Conservation (phyloP, 768 basidiomycete genomes). For the Naganishia kalamii region DNA sequence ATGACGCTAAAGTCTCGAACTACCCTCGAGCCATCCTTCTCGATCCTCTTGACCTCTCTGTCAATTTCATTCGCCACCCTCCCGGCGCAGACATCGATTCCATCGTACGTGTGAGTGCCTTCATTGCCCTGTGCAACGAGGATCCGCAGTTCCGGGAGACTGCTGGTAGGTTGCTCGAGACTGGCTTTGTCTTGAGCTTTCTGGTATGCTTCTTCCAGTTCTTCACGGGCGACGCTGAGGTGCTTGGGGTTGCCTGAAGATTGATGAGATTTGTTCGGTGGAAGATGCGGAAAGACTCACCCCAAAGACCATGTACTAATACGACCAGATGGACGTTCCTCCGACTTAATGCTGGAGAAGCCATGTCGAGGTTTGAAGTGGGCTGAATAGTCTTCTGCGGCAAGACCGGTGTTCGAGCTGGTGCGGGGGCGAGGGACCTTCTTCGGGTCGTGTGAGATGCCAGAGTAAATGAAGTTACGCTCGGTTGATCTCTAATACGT, state of each 20-base stretch:
- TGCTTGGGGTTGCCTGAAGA: conserved; percentile 18
- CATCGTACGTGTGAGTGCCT: conserved; percentile 40
- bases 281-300: conserved; percentile 12
- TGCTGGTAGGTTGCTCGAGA: no score
- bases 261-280: conserved; percentile 23
- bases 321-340: conserved; percentile 36
- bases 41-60: conserved; percentile 32
- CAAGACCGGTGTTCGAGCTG: no score
- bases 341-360: not conserved
- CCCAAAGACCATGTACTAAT: conserved; percentile 43
- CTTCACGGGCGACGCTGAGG: conserved; percentile 16
- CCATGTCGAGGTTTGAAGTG: no score
- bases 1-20: conserved; percentile 28
- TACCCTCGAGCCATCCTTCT: conserved; percentile 28
- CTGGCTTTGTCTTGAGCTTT: not conserved
- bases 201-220: conserved; percentile 8
- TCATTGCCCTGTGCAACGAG: conserved; percentile 27
- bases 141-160: not conserved
- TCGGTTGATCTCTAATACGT: no score
- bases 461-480: no score
- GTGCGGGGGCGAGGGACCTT: no score
- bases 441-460: no score
- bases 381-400: no score
- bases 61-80: conserved; percentile 35
- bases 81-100: conserved; percentile 41